Conservation (phyloP, 1,284 basidiomycete genomes). For the Erythrobasidium hasegawianum region DNA sequence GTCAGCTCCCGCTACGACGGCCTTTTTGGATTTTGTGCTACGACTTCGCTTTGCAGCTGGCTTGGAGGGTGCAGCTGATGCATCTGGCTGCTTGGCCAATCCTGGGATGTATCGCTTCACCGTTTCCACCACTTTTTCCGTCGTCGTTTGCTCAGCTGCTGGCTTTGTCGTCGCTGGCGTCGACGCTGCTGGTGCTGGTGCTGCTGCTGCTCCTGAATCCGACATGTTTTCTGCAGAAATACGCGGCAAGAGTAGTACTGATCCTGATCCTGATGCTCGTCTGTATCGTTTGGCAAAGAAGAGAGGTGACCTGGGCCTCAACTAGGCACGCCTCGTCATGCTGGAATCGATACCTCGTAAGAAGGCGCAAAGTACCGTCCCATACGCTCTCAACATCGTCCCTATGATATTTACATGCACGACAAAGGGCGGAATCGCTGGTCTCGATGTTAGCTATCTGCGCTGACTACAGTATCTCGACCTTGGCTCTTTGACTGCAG, state of each 20-base stretch:
- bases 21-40: constrained; percentile 13
- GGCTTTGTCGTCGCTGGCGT: constrained; percentile 5
- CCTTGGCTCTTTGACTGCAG: too few species aligned
- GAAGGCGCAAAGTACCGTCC: too few species aligned
- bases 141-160: constrained; percentile 33
- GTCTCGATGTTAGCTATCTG: too few species aligned
- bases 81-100: constrained; percentile 29
- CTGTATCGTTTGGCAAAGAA: background rate
- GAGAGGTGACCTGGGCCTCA: background rate
- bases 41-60: constrained; percentile 14
- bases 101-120: constrained; percentile 33
- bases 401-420: too few species aligned
- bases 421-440: too few species aligned
- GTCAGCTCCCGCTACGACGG: constrained; percentile 15
- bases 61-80: background rate
- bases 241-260: background rate
- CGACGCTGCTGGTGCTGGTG: background rate
- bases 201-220: background rate
- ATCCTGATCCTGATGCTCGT: background rate
- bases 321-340: too few species aligned
- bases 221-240: background rate
- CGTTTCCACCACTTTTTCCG: constrained; percentile 16
- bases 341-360: too few species aligned
- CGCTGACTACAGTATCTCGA: too few species aligned
- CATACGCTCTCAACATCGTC: too few species aligned